Percentiles rank a stretch among this genome's conserved stretches.
Conservation (phyloP, 306 rosid genomes). For the Carpinus fangiana region DNA sequence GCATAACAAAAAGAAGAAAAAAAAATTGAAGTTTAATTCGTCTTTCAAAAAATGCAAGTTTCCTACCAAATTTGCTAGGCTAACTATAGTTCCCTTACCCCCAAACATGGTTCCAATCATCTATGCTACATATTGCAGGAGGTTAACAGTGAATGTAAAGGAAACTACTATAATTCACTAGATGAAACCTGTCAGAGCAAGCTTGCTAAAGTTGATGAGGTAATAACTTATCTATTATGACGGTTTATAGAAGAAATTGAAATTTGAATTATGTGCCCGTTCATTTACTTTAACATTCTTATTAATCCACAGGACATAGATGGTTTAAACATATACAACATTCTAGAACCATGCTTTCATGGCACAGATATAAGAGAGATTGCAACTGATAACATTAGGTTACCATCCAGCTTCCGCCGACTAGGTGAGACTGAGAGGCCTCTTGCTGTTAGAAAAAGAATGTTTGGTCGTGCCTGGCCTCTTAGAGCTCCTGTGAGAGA, state of each 20-base stretch:
- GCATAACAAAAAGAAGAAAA: neutral
- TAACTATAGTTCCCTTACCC: neutral
- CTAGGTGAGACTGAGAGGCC: constrained; percentile 85
- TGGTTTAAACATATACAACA: constrained; percentile 71
- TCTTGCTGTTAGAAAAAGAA: constrained; percentile 81
- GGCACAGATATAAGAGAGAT: constrained; percentile 30
- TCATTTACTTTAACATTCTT: constrained; percentile 15
- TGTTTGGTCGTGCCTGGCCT: constrained; percentile 99
- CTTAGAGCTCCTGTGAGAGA: constrained; percentile 84
- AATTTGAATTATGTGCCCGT: constrained; percentile 15
- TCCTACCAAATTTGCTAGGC: neutral
- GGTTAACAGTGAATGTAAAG: constrained; percentile 47
- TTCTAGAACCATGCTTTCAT: constrained; percentile 93
- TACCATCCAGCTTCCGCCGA: constrained; percentile 69
- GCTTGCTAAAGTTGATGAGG: constrained; percentile 67
- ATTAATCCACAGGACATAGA: constrained; percentile 49
- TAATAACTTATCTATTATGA: constrained; percentile 24
- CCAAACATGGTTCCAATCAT: constrained; percentile 24
- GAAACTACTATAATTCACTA: constrained; percentile 51
- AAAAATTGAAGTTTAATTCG: neutral
- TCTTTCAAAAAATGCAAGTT: neutral
- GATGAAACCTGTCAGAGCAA: constrained; percentile 39
- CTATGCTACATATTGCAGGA: constrained; percentile 49
- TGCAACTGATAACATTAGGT: constrained; percentile 32
- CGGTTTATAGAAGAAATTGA: constrained; percentile 10